Conservation (phyloP, 2,329 filamentous ascomycete species). For the Albifimbria verrucaria region DNA sequence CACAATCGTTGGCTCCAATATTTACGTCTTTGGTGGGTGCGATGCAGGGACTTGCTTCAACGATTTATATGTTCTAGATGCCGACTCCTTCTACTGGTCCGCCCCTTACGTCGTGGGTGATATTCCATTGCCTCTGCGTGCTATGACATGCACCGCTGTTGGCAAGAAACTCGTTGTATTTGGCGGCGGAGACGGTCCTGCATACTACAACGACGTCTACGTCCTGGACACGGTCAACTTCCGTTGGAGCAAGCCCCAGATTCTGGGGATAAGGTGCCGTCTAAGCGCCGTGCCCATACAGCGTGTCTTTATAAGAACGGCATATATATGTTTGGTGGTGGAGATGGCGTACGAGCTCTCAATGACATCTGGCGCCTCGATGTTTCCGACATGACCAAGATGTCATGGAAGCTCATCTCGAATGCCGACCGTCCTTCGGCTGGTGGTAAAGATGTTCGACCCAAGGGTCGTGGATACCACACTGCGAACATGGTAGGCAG, state of each 20-base stretch:
- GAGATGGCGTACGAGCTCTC: slow-evolving; percentile 65
- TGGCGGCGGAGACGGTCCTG: slow-evolving; percentile 66
- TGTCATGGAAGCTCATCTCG: slow-evolving; percentile 66
- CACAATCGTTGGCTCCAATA: slow-evolving; percentile 62
- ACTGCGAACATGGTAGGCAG: slow-evolving; percentile 70
- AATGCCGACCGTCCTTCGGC: slow-evolving; percentile 34
- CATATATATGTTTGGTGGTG: slow-evolving; percentile 69
- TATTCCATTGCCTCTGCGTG: slow-evolving; percentile 60
- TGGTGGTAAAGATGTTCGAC: slow-evolving; percentile 38
- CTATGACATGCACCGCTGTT: slow-evolving; percentile 70
- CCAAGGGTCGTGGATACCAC: slow-evolving; percentile 66
- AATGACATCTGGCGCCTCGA: slow-evolving; percentile 73
- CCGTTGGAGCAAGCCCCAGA: slow-evolving; percentile 60
- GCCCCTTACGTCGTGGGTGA: slow-evolving; percentile 62
- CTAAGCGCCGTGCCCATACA: slow-evolving; percentile 63
- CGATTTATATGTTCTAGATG: slow-evolving; percentile 66
- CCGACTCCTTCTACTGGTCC: slow-evolving; percentile 68
- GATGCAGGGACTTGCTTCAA: slow-evolving; percentile 66
- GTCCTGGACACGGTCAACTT: slow-evolving; percentile 69
- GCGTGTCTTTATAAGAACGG: slow-evolving; percentile 70
- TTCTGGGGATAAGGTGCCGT: slow-evolving; percentile 57
- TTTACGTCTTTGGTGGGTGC: slow-evolving; percentile 68
- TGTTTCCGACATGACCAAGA: slow-evolving; percentile 62
- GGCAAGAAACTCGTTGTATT: slow-evolving; percentile 69
- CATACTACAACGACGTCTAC: slow-evolving; percentile 71